phyloP scores from a whole-genome alignment of 768 basidiomycete genomes.

The Suillus subaureus region DNA sequence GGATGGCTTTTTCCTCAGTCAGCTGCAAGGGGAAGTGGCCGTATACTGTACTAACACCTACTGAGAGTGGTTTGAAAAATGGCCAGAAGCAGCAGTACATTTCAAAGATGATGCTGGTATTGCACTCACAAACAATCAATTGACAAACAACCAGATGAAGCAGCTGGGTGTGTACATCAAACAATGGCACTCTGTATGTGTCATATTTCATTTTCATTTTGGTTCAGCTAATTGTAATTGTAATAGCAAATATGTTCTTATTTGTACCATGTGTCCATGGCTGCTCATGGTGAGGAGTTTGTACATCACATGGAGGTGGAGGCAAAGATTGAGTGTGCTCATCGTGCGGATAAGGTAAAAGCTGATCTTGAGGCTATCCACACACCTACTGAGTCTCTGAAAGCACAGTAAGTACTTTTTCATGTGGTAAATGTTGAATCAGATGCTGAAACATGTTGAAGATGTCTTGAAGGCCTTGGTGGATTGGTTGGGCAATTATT shows the following conservation, averaged over 20 bases:
- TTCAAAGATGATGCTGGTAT: background rate
- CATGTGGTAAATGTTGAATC: too few species aligned
- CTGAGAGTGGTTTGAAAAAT: background rate
- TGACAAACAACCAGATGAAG: background rate
- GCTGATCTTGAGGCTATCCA: background rate
- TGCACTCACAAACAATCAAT: background rate
- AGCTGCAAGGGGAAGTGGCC: background rate
- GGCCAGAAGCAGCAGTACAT: background rate
- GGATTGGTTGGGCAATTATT: background rate
- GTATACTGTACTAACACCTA: background rate
- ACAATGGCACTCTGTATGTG: background rate
- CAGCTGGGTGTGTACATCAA: background rate
- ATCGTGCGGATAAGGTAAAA: background rate
- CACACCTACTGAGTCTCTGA: background rate
- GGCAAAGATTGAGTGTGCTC: background rate
- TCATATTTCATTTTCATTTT: background rate
- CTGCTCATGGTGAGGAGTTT: background rate
- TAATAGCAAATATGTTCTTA: background rate
- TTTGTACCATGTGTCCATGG: background rate
- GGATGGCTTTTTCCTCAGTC: background rate
- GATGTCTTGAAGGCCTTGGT: background rate
- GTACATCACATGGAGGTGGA: background rate
- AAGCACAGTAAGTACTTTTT: background rate
- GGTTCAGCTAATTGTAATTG: background rate
- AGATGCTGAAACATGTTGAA: background rate